Percentiles rank a stretch among this genome's conserved stretches.
These are phyloP conservation scores for Alternaria ventricosa DNA, from an alignment of 2,329 filamentous ascomycete genomes.

Conservation along the genomic window DNA sequence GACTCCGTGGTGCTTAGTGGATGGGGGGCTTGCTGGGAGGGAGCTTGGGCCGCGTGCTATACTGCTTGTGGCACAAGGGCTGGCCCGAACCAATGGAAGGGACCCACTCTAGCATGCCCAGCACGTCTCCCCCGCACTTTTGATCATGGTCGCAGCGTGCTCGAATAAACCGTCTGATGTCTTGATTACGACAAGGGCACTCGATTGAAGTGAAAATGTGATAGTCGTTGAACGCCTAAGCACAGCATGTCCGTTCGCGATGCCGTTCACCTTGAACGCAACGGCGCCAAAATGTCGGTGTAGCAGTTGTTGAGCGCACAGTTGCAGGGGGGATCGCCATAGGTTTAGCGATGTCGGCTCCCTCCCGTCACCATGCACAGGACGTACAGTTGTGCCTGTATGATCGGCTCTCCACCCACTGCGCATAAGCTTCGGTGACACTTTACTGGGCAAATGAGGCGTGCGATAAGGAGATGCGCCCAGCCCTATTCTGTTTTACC, in stretches of 20 bases:
- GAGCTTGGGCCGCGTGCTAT: conserved; percentile 11
- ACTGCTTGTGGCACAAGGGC: not conserved
- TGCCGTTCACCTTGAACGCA: not conserved
- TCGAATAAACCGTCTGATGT: conserved; percentile 1
- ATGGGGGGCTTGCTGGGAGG: conserved; percentile 1
- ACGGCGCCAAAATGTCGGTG: conserved; percentile 28
- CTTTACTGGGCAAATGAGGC: conserved; percentile 14
- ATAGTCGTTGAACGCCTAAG: not conserved
- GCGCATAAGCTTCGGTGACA: conserved; percentile 11
- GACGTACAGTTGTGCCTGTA: conserved; percentile 18
- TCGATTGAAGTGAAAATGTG: not conserved
- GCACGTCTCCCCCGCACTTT: conserved; percentile 19
- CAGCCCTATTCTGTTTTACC: conserved; percentile 3
- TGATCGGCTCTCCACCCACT: conserved; percentile 28
- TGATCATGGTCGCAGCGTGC: conserved; percentile 5
- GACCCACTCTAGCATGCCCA: conserved; percentile 10
- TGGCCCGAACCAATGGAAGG: conserved; percentile 18
- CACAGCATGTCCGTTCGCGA: not conserved
- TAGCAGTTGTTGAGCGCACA: conserved; percentile 17
- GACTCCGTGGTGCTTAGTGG: conserved; percentile 15
- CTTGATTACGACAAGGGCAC: not conserved
- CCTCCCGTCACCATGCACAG: conserved; percentile 16
- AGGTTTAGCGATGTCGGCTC: conserved; percentile 19
- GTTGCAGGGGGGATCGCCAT: conserved; percentile 19
- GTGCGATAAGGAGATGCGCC: conserved; percentile 12